phyloP scores from a whole-genome alignment of 495 filamentous ascomycete species.

The Neurospora sp. region DNA sequence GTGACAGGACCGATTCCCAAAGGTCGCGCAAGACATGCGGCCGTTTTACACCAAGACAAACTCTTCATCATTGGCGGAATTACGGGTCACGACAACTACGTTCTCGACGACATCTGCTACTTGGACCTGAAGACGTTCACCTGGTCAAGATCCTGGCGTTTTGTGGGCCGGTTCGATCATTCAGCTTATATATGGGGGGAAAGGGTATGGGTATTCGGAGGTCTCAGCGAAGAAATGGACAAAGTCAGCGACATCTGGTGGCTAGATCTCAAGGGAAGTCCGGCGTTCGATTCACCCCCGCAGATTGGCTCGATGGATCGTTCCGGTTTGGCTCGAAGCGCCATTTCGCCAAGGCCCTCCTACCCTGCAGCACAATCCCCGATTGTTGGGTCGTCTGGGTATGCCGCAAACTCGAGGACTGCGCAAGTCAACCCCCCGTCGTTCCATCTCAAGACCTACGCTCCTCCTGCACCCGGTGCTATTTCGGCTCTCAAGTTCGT shows the following conservation, averaged over 20 bases:
- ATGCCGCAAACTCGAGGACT: constrained; percentile 81
- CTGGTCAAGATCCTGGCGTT: constrained; percentile 93
- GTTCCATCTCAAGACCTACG: constrained; percentile 58
- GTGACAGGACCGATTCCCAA: constrained; percentile 74
- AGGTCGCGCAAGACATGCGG: constrained; percentile 85
- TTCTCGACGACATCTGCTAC: constrained; percentile 91
- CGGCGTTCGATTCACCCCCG: constrained; percentile 66
- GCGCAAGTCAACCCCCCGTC: constrained; percentile 67
- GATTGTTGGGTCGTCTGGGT: constrained; percentile 55
- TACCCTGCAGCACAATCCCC: constrained; percentile 29
- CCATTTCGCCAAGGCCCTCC: constrained; percentile 33
- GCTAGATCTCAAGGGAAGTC: constrained; percentile 85
- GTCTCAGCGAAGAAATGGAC: constrained; percentile 89
- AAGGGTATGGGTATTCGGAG: constrained; percentile 94
- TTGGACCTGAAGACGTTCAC: constrained; percentile 95
- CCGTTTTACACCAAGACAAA: constrained; percentile 92
- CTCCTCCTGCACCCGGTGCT: constrained; percentile 65
- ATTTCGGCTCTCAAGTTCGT: constrained; percentile 84
- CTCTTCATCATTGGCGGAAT: constrained; percentile 89
- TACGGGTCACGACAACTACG: constrained; percentile 74
- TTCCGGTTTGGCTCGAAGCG: constrained; percentile 22
- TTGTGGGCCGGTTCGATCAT: constrained; percentile 89
- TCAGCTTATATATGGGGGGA: constrained; percentile 81
- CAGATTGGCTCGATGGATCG: constrained; percentile 55
- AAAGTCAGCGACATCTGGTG: constrained; percentile 92